phyloP scores from a whole-genome alignment of 305 asterid species.

The Fraxinus angustifolia region DNA sequence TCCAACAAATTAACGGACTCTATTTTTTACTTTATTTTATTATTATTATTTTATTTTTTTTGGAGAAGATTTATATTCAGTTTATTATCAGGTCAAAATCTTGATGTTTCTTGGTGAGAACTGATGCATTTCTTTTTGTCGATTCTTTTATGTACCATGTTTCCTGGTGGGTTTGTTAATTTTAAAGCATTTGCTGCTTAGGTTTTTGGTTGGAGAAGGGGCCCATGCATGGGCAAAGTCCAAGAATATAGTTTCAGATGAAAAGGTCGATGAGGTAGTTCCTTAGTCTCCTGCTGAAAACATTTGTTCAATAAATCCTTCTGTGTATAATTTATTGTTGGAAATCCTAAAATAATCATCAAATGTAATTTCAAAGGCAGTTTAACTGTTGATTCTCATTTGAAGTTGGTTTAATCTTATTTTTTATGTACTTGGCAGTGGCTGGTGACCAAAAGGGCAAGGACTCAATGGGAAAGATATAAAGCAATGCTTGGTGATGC shows the following conservation, averaged over 20 bases:
- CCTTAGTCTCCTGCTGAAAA: neutral
- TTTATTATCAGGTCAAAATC: conserved; percentile 8
- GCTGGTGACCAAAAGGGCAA: conserved; percentile 81
- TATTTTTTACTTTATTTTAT: too few species aligned
- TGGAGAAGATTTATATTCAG: neutral
- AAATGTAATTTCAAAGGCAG: conserved; percentile 1
- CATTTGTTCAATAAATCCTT: neutral
- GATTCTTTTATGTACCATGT: neutral
- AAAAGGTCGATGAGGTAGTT: conserved; percentile 55
- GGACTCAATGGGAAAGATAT: conserved; percentile 70
- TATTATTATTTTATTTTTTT: too few species aligned
- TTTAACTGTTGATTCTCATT: neutral
- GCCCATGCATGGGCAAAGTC: conserved; percentile 78
- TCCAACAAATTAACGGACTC: neutral
- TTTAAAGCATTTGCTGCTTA: conserved; percentile 25
- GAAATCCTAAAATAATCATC: neutral
- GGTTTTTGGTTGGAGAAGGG: conserved; percentile 97
- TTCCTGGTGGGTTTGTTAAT: neutral
- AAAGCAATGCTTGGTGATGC: conserved; percentile 76
- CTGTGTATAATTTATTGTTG: neutral
- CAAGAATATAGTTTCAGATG: conserved; percentile 54
- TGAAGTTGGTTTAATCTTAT: conserved; percentile 6
- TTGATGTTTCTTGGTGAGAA: neutral
- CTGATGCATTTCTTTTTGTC: neutral
- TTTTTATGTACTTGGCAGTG: conserved; percentile 46